phyloP scores from a whole-genome alignment of 257 asterid genomes.

The Nicotiana noctiflora region DNA sequence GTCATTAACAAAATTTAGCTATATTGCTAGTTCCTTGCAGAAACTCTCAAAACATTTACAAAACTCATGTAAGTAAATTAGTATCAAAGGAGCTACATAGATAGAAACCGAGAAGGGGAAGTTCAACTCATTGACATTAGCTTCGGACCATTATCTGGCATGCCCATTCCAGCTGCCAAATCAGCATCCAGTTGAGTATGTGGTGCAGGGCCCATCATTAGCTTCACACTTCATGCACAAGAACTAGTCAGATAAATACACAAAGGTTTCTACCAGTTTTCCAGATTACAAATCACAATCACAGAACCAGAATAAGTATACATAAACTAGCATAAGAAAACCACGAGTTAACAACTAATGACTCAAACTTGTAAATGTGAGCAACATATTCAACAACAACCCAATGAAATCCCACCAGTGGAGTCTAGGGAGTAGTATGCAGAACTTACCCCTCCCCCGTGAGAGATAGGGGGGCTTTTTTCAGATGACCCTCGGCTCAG shows the following conservation, averaged over 20 bases:
- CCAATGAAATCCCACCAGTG: no score
- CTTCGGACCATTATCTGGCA: constrained; percentile 91
- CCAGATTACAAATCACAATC: neutral
- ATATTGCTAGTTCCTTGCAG: neutral
- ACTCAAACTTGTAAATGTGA: neutral
- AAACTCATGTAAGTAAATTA: neutral
- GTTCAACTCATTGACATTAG: constrained; percentile 49
- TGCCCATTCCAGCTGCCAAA: constrained; percentile 88
- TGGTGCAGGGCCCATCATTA: constrained; percentile 77
- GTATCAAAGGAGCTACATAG: neutral
- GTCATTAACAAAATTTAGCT: neutral
- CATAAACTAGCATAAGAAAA: neutral
- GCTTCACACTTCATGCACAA: constrained; percentile 41
- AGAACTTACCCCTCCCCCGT: no score
- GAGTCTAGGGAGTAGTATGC: no score
- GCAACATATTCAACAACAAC: no score
- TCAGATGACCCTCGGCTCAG: no score
- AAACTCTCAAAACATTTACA: neutral
- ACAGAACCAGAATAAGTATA: neutral
- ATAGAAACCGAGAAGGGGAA: neutral
- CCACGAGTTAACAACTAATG: neutral
- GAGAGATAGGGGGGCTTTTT: no score
- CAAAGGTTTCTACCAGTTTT: neutral
- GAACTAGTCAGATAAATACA: neutral
- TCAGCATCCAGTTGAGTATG: constrained; percentile 87